These are phyloP conservation scores for Tricholoma bakamatsutake DNA, from an alignment of 768 basidiomycete species.

Conservation along the genomic window DNA sequence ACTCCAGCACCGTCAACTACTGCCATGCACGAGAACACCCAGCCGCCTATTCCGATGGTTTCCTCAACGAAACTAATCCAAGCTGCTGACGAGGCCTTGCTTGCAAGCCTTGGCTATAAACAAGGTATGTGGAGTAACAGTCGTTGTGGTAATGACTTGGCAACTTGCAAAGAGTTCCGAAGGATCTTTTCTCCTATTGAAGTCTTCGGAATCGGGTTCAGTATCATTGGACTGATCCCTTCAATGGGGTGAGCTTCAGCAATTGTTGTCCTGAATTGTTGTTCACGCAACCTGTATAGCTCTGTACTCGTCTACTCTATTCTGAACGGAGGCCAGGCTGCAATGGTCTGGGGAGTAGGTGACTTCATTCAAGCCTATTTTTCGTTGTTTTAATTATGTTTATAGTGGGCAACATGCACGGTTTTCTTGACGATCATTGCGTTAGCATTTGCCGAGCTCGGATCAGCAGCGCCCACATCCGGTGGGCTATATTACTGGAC, in stretches of 20 bases:
- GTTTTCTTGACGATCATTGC: constrained; percentile 59
- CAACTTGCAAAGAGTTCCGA: constrained; percentile 36
- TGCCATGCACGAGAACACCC: neutral
- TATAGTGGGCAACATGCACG: constrained; percentile 59
- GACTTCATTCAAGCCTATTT: neutral
- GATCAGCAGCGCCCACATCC: constrained; percentile 71
- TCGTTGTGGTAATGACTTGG: neutral
- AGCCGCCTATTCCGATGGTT: neutral
- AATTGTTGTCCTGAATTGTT: neutral
- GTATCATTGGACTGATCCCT: constrained; percentile 60
- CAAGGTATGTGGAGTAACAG: constrained; percentile 9
- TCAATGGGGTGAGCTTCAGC: constrained; percentile 45
- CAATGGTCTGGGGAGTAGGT: constrained; percentile 71
- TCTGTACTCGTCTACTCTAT: constrained; percentile 48
- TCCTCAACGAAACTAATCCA: neutral
- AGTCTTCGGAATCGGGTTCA: constrained; percentile 68
- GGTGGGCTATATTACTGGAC: constrained; percentile 76
- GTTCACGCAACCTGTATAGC: neutral
- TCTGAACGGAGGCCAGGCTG: constrained; percentile 60
- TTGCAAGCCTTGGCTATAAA: constrained; percentile 17
- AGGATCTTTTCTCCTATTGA: constrained; percentile 49
- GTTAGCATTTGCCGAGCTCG: constrained; percentile 65
- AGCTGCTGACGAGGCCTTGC: constrained; percentile 14
- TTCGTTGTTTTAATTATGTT: constrained; percentile 4
- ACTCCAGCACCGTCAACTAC: no score